These are phyloP conservation scores for Lolium rigidum DNA, from an alignment of 176 grass and related monocot genomes.

Conservation along the genomic window DNA sequence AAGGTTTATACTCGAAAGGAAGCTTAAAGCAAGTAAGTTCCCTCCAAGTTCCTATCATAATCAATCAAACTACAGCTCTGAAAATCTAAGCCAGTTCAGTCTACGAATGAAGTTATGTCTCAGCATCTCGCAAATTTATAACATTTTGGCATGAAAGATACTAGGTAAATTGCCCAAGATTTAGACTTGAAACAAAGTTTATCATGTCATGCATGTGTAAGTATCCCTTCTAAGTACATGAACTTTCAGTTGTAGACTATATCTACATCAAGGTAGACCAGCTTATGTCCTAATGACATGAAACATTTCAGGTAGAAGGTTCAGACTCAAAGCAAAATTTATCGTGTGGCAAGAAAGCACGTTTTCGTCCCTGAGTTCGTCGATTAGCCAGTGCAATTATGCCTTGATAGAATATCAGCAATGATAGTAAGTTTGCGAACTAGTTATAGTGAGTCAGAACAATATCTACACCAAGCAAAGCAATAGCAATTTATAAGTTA, in stretches of 20 bases:
- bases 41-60: no score
- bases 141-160: no score
- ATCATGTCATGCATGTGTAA: neutral
- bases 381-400: neutral
- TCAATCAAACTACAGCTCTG: no score
- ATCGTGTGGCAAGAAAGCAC: neutral
- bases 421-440: neutral
- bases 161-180: no score
- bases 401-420: neutral
- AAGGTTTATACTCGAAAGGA: neutral
- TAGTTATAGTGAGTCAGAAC: neutral
- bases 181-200: no score
- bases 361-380: neutral
- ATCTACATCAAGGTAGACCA: no score
- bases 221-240: neutral
- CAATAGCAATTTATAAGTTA: constrained; percentile 13
- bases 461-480: neutral
- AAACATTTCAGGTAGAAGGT: neutral
- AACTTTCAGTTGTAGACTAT: no score
- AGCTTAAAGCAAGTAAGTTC: no score
- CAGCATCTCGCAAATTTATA: no score
- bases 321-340: neutral
- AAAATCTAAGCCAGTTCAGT: no score
- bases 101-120: no score
- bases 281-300: neutral